A percentile compares a stretch with the other conserved stretches of the same genome.
Evolutionary conservation across 108 stramenopile species (phyloP).

Genomic region (Pinguiococcus pyrenoidosus): DNA sequence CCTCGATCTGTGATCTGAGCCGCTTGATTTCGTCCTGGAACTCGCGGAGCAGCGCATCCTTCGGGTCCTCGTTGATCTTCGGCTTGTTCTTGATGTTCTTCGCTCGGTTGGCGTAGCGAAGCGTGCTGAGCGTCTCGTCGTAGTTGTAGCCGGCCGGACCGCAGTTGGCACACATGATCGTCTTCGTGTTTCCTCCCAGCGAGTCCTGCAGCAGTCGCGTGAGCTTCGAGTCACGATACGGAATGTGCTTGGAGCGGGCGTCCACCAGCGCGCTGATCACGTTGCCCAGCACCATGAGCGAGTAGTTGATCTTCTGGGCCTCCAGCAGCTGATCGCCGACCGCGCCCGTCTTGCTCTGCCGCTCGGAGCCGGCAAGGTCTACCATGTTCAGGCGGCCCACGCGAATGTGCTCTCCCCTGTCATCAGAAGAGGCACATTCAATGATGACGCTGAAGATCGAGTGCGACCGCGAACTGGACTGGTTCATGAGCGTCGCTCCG

Average conservation of each 20-base stretch:
- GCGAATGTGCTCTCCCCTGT: conserved; percentile 49
- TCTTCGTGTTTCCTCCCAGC: conserved; percentile 80
- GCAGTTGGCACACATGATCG: conserved; percentile 84
- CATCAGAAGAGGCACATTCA: conserved; percentile 45
- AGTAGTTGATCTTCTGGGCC: conserved; percentile 68
- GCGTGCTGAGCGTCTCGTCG: conserved; percentile 92
- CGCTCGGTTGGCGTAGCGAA: conserved; percentile 94
- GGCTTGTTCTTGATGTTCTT: conserved; percentile 99
- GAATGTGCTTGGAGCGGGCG: conserved; percentile 80
- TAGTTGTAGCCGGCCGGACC: conserved; percentile 95
- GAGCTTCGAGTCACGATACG: conserved; percentile 96
- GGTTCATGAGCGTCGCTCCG: conserved; percentile 81
- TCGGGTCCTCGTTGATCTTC: conserved; percentile 91
- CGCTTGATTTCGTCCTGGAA: conserved; percentile 60
- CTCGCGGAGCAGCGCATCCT: conserved; percentile 81
- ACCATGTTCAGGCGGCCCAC: conserved; percentile 92
- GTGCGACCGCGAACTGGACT: conserved; percentile 67
- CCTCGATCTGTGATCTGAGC: conserved; percentile 48
- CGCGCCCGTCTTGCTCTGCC: conserved; percentile 81
- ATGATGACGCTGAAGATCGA: conserved; percentile 71
- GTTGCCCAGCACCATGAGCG: conserved; percentile 47
- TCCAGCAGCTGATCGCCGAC: conserved; percentile 78
- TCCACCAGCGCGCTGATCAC: conserved; percentile 92
- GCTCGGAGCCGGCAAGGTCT: conserved; percentile 75
- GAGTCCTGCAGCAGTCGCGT: conserved; percentile 96